phyloP scores from a whole-genome alignment of 768 basidiomycete species.

The Podaxis sp. region DNA sequence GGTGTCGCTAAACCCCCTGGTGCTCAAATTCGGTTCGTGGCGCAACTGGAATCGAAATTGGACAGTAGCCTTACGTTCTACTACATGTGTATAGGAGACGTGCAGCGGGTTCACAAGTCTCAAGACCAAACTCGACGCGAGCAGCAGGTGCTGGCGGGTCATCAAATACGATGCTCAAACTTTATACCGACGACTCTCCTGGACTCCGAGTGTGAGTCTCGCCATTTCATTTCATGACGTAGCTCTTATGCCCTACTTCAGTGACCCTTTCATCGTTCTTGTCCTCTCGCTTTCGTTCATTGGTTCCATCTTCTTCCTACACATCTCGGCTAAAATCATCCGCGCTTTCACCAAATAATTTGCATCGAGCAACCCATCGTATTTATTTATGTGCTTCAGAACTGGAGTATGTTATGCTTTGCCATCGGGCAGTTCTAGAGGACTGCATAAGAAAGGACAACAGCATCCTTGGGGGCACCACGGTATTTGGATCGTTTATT shows the following conservation, averaged over 20 bases:
- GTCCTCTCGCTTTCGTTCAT: constrained; percentile 96
- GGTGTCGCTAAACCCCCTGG: constrained; percentile 74
- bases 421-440: constrained; percentile 1
- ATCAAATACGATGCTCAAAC: constrained; percentile 96
- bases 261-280: constrained; percentile 96
- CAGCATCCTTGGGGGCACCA: background rate
- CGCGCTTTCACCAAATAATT: constrained; percentile 82
- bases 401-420: background rate
- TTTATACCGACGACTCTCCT: constrained; percentile 98
- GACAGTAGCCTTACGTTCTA: constrained; percentile 5
- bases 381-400: constrained; percentile 10
- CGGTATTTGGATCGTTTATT: constrained; percentile 33
- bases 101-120: constrained; percentile 60
- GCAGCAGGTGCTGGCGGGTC: constrained; percentile 96
- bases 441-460: constrained; percentile 14
- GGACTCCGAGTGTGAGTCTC: constrained; percentile 84
- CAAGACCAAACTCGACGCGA: constrained; percentile 83
- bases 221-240: constrained; percentile 2
- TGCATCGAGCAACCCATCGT: background rate
- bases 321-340: constrained; percentile 94
- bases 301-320: constrained; percentile 97
- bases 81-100: constrained; percentile 54
- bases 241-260: constrained; percentile 29
- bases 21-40: constrained; percentile 75
- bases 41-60: background rate